Evolutionary conservation across 345 rosid species (phyloP).

Genomic region (Trapa bicornis): DNA sequence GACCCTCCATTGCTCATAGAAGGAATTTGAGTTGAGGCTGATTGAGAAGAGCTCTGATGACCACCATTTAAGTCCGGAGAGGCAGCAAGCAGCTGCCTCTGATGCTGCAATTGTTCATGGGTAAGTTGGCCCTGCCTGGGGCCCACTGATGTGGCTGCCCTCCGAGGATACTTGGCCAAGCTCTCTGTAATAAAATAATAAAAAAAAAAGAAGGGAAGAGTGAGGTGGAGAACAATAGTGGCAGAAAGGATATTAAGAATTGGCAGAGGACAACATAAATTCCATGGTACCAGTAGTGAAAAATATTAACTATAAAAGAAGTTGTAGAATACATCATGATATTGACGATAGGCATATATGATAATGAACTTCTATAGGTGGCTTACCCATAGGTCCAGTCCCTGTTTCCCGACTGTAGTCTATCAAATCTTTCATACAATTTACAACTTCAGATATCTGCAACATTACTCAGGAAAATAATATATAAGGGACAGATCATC

Average conservation of each 20-base stretch:
- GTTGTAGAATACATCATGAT: neutral
- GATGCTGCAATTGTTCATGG: constrained; percentile 49
- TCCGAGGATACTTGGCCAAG: constrained; percentile 86
- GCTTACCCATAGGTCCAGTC: constrained; percentile 96
- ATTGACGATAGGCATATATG: neutral
- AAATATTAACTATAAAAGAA: neutral
- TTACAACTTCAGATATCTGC: constrained; percentile 96
- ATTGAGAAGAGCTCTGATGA: neutral
- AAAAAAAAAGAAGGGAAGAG: neutral
- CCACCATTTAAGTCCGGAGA: neutral
- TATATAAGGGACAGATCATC: neutral
- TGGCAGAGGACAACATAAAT: too few relatives aligned
- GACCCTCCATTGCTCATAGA: constrained; percentile 38
- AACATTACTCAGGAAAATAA: constrained; percentile 6
- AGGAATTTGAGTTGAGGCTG: neutral
- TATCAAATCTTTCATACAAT: constrained; percentile 97
- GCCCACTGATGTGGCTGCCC: constrained; percentile 42
- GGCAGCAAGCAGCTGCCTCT: constrained; percentile 19
- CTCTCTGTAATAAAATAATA: constrained; percentile 46
- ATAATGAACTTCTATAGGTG: neutral
- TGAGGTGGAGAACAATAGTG: too few relatives aligned
- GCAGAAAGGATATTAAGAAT: too few relatives aligned
- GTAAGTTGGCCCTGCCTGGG: constrained; percentile 51
- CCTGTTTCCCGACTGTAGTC: constrained; percentile 84
- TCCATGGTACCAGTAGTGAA: too few relatives aligned